These are phyloP conservation scores for Tetrapisispora nanseiensis DNA, from an alignment of 805 yeast genomes.

Conservation along the genomic window DNA sequence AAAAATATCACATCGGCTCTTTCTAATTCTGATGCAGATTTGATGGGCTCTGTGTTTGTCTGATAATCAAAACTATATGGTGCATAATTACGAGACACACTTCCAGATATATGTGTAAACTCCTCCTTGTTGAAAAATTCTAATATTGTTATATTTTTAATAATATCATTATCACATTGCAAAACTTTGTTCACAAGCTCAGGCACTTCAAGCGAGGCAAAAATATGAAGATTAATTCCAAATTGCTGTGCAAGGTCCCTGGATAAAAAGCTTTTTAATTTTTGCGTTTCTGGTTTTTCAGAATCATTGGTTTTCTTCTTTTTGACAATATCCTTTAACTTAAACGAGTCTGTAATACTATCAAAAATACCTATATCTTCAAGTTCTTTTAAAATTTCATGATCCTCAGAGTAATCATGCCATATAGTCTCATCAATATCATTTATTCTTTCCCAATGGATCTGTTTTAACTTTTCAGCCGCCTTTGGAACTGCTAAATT, in stretches of 20 bases:
- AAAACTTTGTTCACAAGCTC: constrained; percentile 47
- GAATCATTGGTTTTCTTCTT: constrained; percentile 26
- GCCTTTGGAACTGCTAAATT: constrained; percentile 20
- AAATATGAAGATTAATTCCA: constrained; percentile 66
- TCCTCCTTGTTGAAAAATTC: constrained; percentile 67
- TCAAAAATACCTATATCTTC: constrained; percentile 52
- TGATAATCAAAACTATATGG: constrained; percentile 52
- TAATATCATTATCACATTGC: constrained; percentile 47
- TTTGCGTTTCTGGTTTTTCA: constrained; percentile 28
- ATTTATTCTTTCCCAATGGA: constrained; percentile 75
- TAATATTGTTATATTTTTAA: constrained; percentile 46
- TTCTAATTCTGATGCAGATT: constrained; percentile 47
- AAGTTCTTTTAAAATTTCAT: constrained; percentile 39
- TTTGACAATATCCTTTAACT: constrained; percentile 35
- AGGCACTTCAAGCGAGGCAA: constrained; percentile 41
- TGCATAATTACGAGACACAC: constrained; percentile 44
- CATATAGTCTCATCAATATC: constrained; percentile 52
- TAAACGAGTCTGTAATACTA: constrained; percentile 52
- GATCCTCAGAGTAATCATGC: constrained; percentile 35
- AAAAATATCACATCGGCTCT: constrained; percentile 63
- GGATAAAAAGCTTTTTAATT: constrained; percentile 47
- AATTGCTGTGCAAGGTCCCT: constrained; percentile 71
- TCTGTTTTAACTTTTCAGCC: constrained; percentile 56
- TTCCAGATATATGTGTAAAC: constrained; percentile 47
- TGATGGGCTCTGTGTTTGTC: constrained; percentile 26